Base-by-base conservation (phyloP, 345 rosid genomes). In the Triadica sebifera region DNA sequence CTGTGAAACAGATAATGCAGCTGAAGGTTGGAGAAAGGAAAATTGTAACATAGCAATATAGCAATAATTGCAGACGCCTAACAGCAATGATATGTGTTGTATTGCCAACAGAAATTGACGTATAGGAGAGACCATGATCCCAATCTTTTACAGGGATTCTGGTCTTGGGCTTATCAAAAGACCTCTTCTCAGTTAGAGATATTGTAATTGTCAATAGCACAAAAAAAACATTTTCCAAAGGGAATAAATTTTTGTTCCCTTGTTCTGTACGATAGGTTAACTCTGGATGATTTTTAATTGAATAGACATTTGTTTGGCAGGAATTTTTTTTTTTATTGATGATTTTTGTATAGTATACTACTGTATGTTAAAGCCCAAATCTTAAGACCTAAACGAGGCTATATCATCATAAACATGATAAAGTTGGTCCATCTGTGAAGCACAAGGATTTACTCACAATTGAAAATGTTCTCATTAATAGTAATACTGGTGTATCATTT, bases 111-210 rank as follows among this genome's bases (percentile, higher is more conserved):
- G 19, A 34, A 16, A 43, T 37, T 19, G 50, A 37, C 34, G 6
- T 22, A 50, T 12, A 47, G 25, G 57, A n/a, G n/a, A n/a, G 66
- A 73, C 71, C 80, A 49, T 45, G 68, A 66, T 86, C 80, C 86
- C 73, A 25, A 53, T 78, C 49, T 84, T 82, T 84, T 78, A 75
- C 34, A 49, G 78, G 84, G 86, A 72, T 75, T 51, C 20, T 74
- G 77, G 70, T 72, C 39, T n/a, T 25, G 69, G 72, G 69, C 58
- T 37, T 57, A n/a, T n/a, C 38, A 53, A 49, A 51, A 73, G 62
- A 25, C 62, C 15, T 29, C 47, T 34, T n/a, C 71, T 66, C 17
- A 8, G 50, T 12, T 66, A 61, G 50, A 47, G 73, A 63, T 70
- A 52, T 72, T 81, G 81, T 82, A 85, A 80, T 79, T 81, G 80